These are phyloP conservation scores for Cucumis sativus DNA, from an alignment of 306 rosid species.

Conservation along the genomic window DNA sequence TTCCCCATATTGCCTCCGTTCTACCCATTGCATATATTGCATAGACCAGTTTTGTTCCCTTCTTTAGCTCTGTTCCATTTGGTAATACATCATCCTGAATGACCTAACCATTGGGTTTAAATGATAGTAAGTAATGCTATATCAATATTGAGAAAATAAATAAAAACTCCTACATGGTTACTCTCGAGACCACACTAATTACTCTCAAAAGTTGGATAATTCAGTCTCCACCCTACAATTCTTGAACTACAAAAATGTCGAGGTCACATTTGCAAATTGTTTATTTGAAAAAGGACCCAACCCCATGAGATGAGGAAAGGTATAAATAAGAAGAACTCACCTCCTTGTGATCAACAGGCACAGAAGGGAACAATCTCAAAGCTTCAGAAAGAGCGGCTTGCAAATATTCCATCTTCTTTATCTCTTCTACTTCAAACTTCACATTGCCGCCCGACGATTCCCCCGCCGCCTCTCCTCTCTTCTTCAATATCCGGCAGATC, in stretches of 20 bases:
- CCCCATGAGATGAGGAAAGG: background rate
- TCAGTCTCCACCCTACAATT: too few relatives aligned
- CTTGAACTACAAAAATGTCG: too few relatives aligned
- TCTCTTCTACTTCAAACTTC: slow-evolving; percentile 52
- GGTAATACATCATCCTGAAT: slow-evolving; percentile 59
- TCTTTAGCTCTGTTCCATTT: slow-evolving; percentile 55
- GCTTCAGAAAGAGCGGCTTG: slow-evolving; percentile 85
- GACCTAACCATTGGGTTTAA: slow-evolving; percentile 17
- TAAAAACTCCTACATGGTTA: too few relatives aligned
- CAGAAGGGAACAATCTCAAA: slow-evolving; percentile 81
- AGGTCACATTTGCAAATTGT: too few relatives aligned
- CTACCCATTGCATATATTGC: slow-evolving; percentile 86
- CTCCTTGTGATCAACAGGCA: slow-evolving; percentile 89
- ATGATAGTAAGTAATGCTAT: too few relatives aligned
- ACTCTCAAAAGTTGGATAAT: too few relatives aligned
- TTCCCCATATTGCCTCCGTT: slow-evolving; percentile 77
- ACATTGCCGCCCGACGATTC: slow-evolving; percentile 2
- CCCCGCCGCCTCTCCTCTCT: slow-evolving; percentile 22
- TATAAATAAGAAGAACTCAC: slow-evolving; percentile 17
- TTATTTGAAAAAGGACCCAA: background rate
- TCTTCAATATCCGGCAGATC: slow-evolving; percentile 30
- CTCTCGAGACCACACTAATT: too few relatives aligned
- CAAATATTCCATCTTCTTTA: slow-evolving; percentile 86
- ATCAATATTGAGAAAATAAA: too few relatives aligned
- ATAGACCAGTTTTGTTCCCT: slow-evolving; percentile 70